Conservation (phyloP, 139 green algal species). For the Dunaliella sp. region DNA sequence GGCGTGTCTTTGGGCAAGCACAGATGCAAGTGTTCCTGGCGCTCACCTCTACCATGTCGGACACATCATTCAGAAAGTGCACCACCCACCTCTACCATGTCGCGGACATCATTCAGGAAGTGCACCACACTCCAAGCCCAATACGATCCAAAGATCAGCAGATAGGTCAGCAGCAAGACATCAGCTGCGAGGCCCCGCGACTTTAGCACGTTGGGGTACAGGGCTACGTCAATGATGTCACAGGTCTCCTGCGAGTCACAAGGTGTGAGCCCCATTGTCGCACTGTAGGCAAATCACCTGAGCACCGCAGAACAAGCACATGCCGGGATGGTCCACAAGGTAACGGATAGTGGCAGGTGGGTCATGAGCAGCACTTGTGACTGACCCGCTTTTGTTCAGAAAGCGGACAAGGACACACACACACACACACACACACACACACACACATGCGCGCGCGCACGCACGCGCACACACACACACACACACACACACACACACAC, state of each 20-base stretch:
- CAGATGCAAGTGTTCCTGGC: no score
- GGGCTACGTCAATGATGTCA: slow-evolving; percentile 61
- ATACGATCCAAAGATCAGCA: slow-evolving; percentile 72
- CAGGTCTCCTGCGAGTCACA: slow-evolving; percentile 58
- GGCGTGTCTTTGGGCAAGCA: no score
- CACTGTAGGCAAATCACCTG: no score
- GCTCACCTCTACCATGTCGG: slow-evolving; percentile 52
- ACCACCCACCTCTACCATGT: slow-evolving; percentile 52
- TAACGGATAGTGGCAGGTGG: not conserved
- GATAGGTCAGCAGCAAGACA: slow-evolving; percentile 61
- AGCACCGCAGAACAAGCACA: no score
- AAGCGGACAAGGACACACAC: no score
- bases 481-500: no score
- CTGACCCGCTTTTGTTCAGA: no score
- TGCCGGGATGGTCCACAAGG: not conserved
- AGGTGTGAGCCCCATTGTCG: no score
- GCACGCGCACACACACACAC: no score
- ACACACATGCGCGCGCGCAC: no score
- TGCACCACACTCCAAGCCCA: slow-evolving; percentile 58
- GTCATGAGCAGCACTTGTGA: not conserved
- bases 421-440: no score
- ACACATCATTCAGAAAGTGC: slow-evolving; percentile 55
- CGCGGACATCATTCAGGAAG: slow-evolving; percentile 51
- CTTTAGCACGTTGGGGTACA: slow-evolving; percentile 32
- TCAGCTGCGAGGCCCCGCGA: slow-evolving; percentile 23